Base-by-base conservation (phyloP, 2,329 filamentous ascomycete species). In the Rhynchosporium agropyri region DNA sequence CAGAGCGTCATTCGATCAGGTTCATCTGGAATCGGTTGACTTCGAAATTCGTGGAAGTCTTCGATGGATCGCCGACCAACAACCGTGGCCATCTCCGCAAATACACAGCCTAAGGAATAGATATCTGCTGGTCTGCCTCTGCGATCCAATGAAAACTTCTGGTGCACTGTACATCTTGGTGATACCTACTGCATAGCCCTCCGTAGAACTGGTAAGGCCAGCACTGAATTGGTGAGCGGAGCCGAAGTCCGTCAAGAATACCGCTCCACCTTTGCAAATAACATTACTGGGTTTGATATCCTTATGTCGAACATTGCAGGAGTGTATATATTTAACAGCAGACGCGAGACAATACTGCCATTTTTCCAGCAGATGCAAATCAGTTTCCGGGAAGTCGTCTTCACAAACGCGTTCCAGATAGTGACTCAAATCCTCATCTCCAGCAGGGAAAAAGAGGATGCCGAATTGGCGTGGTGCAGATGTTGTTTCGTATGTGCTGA, bases 261-360 rank as follows among this genome's bases (percentile, higher is more conserved):
- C 53, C 28, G 63, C 56, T 15, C 61, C 54, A 8, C 58, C 62
- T 43, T 68, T 68, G 36, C 61, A 64, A 26, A 68, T 64, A 5
- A 62, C 60, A 12, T 68, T 68, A 42, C 64, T 66, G 9, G 67
- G 65, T 55, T 67, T 68, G 43, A 68, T 68, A 38, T 68, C 67
- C 40, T 68, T 68, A 28, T 68, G 67, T 15, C 65, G 55, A 4
- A 67, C 60, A 36, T 65, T 68, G 6, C 50, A 56, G 4, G 60
- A 63, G 40, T 68, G 67, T 2, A 66, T 62, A 10, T 65, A 67
- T 33, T 63, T 54, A 1, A 67, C 45, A 20, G 66, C 66, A 28
- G 65, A 67, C 20, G 63, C 63, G 31, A 68, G 65, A 54, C 67
- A 68, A 9, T 45, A 62, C 55, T 63, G 59, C 65, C 65, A 68